Evolutionary conservation across 2,329 filamentous ascomycete genomes (phyloP).

Genomic region (Cladosporium sp.): DNA sequence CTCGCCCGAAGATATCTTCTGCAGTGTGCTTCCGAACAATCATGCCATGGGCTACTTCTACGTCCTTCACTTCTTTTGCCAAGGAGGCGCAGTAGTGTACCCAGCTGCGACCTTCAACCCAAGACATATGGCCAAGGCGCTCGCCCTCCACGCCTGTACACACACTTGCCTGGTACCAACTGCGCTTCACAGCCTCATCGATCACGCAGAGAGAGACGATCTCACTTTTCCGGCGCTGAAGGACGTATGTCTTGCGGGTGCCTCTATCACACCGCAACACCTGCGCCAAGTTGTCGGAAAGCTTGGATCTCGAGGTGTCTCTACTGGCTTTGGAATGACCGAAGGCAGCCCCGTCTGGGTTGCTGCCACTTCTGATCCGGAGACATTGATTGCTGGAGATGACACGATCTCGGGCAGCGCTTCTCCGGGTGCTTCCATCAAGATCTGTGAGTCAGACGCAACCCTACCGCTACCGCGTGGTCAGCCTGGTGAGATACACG

Average conservation of each 20-base stretch:
- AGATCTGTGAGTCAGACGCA: conserved; percentile 13
- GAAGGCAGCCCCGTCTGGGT: conserved; percentile 1
- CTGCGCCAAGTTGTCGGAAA: background rate
- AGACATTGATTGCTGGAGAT: background rate
- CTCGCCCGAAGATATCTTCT: background rate
- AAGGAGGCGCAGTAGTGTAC: conserved; percentile 2
- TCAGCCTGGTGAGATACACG: conserved; percentile 1
- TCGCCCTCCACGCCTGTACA: background rate
- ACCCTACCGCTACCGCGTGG: conserved; percentile 18
- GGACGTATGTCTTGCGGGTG: background rate
- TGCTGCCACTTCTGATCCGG: background rate
- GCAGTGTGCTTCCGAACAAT: background rate
- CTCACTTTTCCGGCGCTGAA: background rate
- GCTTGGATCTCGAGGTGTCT: background rate
- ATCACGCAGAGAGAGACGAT: conserved; percentile 2
- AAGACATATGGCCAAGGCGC: background rate
- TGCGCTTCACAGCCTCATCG: conserved; percentile 2
- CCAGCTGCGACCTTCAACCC: conserved; percentile 1
- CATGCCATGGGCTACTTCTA: conserved; percentile 10
- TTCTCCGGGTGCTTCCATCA: background rate
- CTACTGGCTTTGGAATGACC: conserved; percentile 3
- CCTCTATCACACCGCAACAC: background rate
- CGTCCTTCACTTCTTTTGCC: conserved; percentile 5
- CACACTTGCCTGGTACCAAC: background rate
- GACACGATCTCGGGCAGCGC: background rate